Evolutionary conservation across 495 filamentous ascomycete species (phyloP).

Genomic region (Lophiotrema nucula): DNA sequence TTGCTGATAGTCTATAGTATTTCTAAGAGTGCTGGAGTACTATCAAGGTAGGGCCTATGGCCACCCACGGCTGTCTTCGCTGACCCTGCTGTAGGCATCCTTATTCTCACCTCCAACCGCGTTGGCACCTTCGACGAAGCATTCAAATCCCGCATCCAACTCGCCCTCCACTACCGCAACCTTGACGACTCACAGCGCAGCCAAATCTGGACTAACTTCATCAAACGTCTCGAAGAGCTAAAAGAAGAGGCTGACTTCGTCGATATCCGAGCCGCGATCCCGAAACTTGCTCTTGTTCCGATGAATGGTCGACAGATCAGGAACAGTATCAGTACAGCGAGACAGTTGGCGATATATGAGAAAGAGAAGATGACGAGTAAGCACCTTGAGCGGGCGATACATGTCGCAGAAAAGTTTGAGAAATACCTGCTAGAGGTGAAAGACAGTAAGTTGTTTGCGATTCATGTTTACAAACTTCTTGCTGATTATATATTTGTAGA

Average conservation of each 20-base stretch:
- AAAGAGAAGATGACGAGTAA: background rate
- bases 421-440: background rate
- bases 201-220: background rate
- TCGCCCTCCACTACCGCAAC: background rate
- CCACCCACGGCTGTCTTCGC: background rate
- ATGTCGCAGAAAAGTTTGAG: background rate
- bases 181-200: background rate
- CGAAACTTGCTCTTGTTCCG: background rate
- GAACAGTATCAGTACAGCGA: background rate
- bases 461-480: background rate
- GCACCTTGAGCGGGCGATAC: background rate
- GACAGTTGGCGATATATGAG: background rate
- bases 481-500: no score
- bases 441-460: background rate
- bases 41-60: background rate
- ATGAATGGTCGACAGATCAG: conserved; percentile 1
- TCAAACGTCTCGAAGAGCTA: background rate
- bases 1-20: no score
- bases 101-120: background rate
- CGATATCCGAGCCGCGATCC: background rate
- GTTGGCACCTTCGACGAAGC: background rate
- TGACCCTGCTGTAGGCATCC: no score
- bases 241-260: background rate
- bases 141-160: background rate
- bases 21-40: background rate